Conservation (phyloP, 768 basidiomycete genomes). For the Mycena vulgaris region DNA sequence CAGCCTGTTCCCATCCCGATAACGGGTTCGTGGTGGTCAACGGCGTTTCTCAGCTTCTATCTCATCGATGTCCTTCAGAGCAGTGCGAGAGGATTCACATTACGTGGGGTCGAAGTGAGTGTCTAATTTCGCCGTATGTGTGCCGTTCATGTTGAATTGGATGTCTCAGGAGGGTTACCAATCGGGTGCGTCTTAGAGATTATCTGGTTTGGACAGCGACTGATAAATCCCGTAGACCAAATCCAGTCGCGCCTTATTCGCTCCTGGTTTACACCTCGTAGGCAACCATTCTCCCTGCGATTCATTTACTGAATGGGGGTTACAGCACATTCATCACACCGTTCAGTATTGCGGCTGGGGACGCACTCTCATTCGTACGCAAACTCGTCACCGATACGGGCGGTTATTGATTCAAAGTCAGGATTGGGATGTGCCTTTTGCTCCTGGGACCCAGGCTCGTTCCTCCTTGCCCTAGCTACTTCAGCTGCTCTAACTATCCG, state of each 20-base stretch:
- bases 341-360: constrained; percentile 59
- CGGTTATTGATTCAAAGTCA: constrained; percentile 33
- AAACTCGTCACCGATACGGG: neutral
- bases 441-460: constrained; percentile 59
- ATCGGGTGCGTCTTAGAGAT: constrained; percentile 19
- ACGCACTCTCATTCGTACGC: constrained; percentile 49
- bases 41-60: neutral
- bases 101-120: constrained; percentile 55
- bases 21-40: constrained; percentile 44
- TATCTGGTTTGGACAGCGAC: neutral
- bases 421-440: constrained; percentile 68
- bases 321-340: constrained; percentile 59
- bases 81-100: constrained; percentile 57
- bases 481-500: neutral
- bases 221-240: constrained; percentile 49
- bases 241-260: constrained; percentile 65
- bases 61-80: constrained; percentile 35
- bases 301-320: neutral
- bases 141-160: neutral
- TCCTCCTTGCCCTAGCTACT: neutral
- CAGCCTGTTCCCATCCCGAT: constrained; percentile 50
- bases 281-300: constrained; percentile 2
- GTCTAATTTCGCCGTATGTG: constrained; percentile 1
- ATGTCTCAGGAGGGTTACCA: constrained; percentile 4
- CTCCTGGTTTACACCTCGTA: constrained; percentile 68